Conservation (phyloP, 2,329 filamentous ascomycete genomes). For the Rosellinia necatrix region DNA sequence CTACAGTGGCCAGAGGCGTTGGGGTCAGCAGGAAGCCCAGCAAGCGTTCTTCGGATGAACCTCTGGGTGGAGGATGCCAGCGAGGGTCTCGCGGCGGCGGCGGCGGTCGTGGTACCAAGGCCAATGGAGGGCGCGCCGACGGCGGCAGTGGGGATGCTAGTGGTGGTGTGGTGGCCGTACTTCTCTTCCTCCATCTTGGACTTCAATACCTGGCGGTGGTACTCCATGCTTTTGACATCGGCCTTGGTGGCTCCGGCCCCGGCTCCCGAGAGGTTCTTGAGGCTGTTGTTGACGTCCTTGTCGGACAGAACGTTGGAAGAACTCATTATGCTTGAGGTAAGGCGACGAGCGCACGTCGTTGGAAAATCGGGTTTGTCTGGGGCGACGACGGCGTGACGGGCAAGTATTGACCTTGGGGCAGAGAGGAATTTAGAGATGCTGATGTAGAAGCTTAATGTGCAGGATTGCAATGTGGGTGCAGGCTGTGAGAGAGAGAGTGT, state of each 20-base stretch:
- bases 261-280: slow-evolving; percentile 33
- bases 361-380: no score
- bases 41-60: slow-evolving; percentile 27
- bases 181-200: slow-evolving; percentile 70
- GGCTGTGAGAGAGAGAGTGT: no score
- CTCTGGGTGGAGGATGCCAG: slow-evolving; percentile 26
- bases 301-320: slow-evolving; percentile 62
- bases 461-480: background rate
- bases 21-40: slow-evolving; percentile 35
- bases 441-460: slow-evolving; percentile 10
- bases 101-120: background rate
- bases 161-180: slow-evolving; percentile 47
- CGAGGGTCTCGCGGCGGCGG: slow-evolving; percentile 17
- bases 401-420: background rate
- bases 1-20: slow-evolving; percentile 31
- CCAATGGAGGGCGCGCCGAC: slow-evolving; percentile 3
- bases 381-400: background rate
- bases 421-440: slow-evolving; percentile 1
- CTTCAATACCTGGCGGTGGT: slow-evolving; percentile 76
- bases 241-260: slow-evolving; percentile 44
- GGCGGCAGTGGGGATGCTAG: slow-evolving; percentile 8
- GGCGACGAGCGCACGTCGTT: no score
- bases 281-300: slow-evolving; percentile 66
- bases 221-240: slow-evolving; percentile 71
- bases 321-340: slow-evolving; percentile 54